Conservation (phyloP, 768 basidiomycete species). For the Termitomyces sp. region DNA sequence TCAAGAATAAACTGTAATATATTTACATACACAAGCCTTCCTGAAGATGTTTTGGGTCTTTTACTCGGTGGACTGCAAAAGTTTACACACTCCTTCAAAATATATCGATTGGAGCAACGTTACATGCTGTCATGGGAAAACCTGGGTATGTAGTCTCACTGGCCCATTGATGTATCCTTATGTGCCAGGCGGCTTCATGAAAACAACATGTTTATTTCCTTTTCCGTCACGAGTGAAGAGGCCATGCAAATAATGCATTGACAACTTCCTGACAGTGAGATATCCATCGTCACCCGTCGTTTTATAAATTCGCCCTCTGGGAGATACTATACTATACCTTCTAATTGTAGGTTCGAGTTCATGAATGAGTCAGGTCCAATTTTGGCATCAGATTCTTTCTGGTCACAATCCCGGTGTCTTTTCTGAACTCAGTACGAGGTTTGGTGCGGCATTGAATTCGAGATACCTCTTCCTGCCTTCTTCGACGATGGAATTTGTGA, state of each 20-base stretch:
- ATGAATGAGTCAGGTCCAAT: neutral
- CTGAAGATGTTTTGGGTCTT: neutral
- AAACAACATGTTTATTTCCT: slow-evolving; percentile 4
- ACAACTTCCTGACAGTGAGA: slow-evolving; percentile 9
- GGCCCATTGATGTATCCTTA: neutral
- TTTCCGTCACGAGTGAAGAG: slow-evolving; percentile 2
- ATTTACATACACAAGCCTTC: neutral
- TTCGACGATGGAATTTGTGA: slow-evolving; percentile 1
- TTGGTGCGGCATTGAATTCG: slow-evolving; percentile 19
- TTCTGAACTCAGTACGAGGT: slow-evolving; percentile 18
- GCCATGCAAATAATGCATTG: neutral
- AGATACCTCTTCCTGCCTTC: slow-evolving; percentile 6
- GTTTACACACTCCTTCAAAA: neutral
- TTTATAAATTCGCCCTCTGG: slow-evolving; percentile 14
- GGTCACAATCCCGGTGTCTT: slow-evolving; percentile 23
- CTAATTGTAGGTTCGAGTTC: neutral
- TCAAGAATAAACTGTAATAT: slow-evolving; percentile 13
- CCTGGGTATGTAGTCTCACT: neutral
- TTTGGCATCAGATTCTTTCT: slow-evolving; percentile 20
- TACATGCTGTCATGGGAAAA: neutral
- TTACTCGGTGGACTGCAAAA: neutral
- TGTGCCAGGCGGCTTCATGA: neutral
- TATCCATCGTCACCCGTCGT: slow-evolving; percentile 11
- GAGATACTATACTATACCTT: slow-evolving; percentile 10
- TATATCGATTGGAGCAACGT: neutral